Conservation (phyloP, 139 green algal species). For the Gonium pectorale region DNA sequence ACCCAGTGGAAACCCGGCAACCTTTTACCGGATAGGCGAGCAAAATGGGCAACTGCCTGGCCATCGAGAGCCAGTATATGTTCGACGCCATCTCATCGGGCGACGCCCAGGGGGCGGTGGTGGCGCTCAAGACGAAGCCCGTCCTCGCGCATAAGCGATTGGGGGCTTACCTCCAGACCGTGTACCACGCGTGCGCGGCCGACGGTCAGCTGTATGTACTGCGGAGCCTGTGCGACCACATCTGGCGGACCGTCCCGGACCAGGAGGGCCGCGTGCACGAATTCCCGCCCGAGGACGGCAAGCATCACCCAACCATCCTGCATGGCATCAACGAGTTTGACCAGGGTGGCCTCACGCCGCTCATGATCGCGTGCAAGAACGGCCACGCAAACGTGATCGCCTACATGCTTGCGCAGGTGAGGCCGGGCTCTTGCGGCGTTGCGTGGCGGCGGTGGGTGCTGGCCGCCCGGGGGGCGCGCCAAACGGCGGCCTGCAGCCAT, state of each 20-base stretch:
- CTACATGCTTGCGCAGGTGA: constrained; percentile 13
- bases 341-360: not conserved
- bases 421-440: too few relatives aligned
- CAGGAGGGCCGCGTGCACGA: not conserved
- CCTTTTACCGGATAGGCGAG: too few relatives aligned
- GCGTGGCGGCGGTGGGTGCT: too few relatives aligned
- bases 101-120: not conserved
- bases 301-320: constrained; percentile 1
- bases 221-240: not conserved
- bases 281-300: too few relatives aligned
- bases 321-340: not conserved
- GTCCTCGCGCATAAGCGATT: not conserved
- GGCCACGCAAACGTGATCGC: not conserved
- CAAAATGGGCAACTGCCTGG: constrained; percentile 26
- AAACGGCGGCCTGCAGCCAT: too few relatives aligned
- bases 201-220: not conserved
- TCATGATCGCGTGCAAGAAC: constrained; percentile 21
- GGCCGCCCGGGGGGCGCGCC: too few relatives aligned
- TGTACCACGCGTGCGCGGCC: constrained; percentile 4
- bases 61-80: not conserved
- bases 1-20: too few relatives aligned
- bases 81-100: constrained; percentile 9
- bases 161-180: not conserved
- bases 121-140: not conserved
- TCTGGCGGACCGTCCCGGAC: constrained; percentile 2